Conservation (phyloP, 495 filamentous ascomycete genomes). For the Annulohypoxylon maeteangense region DNA sequence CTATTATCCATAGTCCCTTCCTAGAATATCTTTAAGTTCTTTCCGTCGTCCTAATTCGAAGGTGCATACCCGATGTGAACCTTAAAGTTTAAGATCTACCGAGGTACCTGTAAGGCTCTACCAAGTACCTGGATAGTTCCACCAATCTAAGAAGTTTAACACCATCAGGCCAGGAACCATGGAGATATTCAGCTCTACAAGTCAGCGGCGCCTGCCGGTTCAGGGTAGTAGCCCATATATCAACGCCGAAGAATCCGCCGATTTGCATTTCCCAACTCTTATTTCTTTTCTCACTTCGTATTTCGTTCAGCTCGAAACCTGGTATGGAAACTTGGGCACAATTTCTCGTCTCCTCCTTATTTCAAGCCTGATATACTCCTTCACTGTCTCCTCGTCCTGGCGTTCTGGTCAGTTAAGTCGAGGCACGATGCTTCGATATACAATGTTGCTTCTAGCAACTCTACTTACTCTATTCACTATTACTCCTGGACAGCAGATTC, state of each 20-base stretch:
- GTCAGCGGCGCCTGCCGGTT: conserved; percentile 9
- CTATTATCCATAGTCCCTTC: neutral
- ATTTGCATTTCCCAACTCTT: neutral
- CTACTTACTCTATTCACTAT: conserved; percentile 8
- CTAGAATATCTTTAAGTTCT: neutral
- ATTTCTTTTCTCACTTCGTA: conserved; percentile 19
- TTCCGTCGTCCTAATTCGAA: neutral
- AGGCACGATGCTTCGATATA: conserved; percentile 24
- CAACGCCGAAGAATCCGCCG: conserved; percentile 13
- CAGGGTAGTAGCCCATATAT: conserved; percentile 3
- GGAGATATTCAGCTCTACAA: conserved; percentile 20
- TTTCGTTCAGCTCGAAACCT: conserved; percentile 9
- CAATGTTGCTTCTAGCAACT: conserved; percentile 13
- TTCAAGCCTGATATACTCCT: conserved; percentile 24
- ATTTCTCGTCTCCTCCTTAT: conserved; percentile 34
- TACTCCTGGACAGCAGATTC: conserved; percentile 10
- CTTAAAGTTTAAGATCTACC: neutral
- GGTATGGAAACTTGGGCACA: conserved; percentile 24
- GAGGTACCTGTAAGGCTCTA: conserved; percentile 1
- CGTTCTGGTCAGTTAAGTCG: conserved; percentile 15
- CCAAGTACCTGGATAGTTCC: conserved; percentile 8
- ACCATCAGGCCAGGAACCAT: conserved; percentile 8
- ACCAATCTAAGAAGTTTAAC: neutral
- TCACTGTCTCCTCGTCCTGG: conserved; percentile 14
- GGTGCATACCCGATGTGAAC: neutral